phyloP scores from a whole-genome alignment of 345 rosid genomes.

The Corchorus capsularis region DNA sequence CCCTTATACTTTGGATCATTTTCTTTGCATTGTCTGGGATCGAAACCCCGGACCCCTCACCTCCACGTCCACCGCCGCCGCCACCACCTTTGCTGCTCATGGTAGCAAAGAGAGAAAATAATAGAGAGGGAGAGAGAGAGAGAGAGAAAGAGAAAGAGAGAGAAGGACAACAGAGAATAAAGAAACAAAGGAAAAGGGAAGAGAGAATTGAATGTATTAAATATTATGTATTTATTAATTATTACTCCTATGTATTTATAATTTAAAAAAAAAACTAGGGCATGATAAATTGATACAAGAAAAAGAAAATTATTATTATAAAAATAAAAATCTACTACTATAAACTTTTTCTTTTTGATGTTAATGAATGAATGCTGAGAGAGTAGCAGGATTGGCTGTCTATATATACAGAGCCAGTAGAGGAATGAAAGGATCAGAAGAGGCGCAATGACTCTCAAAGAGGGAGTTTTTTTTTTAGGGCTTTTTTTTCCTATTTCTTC shows the following conservation, averaged over 20 bases:
- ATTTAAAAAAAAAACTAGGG: neutral
- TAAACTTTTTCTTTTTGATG: too few relatives aligned
- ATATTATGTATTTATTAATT: neutral
- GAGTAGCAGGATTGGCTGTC: too few relatives aligned
- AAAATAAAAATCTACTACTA: too few relatives aligned
- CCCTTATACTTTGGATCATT: constrained; percentile 71
- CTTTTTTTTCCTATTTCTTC: too few relatives aligned
- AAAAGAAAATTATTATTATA: neutral
- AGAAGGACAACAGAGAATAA: constrained; percentile 1
- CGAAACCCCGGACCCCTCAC: constrained; percentile 50
- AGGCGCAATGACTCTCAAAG: too few relatives aligned
- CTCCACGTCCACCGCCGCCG: constrained; percentile 42
- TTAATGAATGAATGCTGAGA: too few relatives aligned
- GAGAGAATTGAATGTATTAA: constrained; percentile 7
- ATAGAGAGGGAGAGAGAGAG: neutral
- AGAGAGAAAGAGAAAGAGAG: neutral
- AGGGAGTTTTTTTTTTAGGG: too few relatives aligned
- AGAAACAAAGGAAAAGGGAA: neutral
- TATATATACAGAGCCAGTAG: too few relatives aligned
- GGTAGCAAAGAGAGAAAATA: constrained; percentile 18
- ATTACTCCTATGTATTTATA: too few relatives aligned
- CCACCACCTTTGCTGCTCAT: constrained; percentile 57
- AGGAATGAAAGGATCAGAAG: too few relatives aligned
- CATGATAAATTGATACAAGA: neutral
- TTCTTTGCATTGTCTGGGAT: constrained; percentile 54